Conservation (phyloP, 305 asterid genomes). For the Rubia peregrina region DNA sequence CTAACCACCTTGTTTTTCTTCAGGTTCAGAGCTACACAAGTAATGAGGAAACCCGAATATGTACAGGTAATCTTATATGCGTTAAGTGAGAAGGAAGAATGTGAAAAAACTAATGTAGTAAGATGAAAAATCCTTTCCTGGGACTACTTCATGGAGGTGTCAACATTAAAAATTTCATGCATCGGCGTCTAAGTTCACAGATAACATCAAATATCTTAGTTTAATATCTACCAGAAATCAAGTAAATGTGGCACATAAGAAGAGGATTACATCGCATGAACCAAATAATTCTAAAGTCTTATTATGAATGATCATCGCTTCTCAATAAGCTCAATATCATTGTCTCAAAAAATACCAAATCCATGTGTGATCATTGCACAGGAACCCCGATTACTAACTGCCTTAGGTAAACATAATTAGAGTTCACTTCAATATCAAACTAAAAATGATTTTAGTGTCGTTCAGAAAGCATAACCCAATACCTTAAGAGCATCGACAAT, state of each 20-base stretch:
- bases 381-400: neutral
- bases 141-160: neutral
- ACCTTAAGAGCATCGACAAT: too few relatives aligned
- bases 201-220: neutral
- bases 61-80: too few relatives aligned
- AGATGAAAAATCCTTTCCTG: neutral
- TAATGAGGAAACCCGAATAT: too few relatives aligned
- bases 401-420: neutral
- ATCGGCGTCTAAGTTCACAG: neutral
- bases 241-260: neutral
- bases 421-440: neutral
- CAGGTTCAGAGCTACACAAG: too few relatives aligned
- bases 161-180: neutral
- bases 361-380: constrained; percentile 93
- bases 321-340: constrained; percentile 4
- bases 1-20: too few relatives aligned
- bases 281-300: neutral
- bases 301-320: neutral
- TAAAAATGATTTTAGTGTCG: constrained; percentile 1
- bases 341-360: constrained; percentile 46
- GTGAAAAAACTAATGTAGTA: too few relatives aligned
- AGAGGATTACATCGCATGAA: neutral
- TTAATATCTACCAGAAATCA: neutral
- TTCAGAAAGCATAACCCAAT: constrained; percentile 10
- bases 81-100: too few relatives aligned